Percentiles rank a stretch among this genome's conserved stretches.
These are phyloP conservation scores for Lophiostoma macrostomum DNA, from an alignment of 495 filamentous ascomycete species.

Conservation along the genomic window DNA sequence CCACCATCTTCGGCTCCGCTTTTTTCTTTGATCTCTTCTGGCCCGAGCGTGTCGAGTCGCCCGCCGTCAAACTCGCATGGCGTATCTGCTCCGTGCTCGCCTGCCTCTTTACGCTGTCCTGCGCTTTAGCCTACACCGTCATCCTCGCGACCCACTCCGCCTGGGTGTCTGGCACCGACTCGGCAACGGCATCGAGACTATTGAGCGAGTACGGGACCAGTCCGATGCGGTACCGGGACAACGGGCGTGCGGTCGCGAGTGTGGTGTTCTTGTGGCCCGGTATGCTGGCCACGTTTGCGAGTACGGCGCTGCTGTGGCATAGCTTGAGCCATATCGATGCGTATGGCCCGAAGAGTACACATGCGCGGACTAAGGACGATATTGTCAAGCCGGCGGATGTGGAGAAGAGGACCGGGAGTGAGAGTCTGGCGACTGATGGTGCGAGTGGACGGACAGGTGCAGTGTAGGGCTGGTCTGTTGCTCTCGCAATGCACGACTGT, in stretches of 20 bases:
- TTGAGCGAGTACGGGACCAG: conserved; percentile 35
- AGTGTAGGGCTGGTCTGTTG: no score
- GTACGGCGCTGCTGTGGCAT: no score
- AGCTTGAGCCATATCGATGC: no score
- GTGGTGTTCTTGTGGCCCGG: conserved; percentile 47
- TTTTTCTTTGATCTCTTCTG: conserved; percentile 57
- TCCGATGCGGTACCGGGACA: conserved; percentile 41
- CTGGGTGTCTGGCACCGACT: conserved; percentile 41
- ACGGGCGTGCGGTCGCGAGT: conserved; percentile 43
- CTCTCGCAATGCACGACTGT: no score
- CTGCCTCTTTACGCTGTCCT: conserved; percentile 43
- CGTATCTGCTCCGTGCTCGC: conserved; percentile 47
- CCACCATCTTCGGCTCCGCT: conserved; percentile 52
- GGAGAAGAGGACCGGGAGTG: no score
- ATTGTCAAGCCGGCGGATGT: no score
- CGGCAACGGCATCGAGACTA: conserved; percentile 27
- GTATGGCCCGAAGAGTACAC: no score
- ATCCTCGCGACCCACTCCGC: conserved; percentile 44
- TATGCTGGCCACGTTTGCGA: conserved; percentile 36
- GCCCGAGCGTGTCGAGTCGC: conserved; percentile 49
- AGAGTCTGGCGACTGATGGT: no score
- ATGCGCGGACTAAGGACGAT: no score
- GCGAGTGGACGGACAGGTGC: no score
- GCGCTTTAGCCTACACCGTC: conserved; percentile 46
- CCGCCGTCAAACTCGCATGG: conserved; percentile 47